Conservation (phyloP, 192 early-diverging fungal genomes). For the Coemansia aciculifera region DNA sequence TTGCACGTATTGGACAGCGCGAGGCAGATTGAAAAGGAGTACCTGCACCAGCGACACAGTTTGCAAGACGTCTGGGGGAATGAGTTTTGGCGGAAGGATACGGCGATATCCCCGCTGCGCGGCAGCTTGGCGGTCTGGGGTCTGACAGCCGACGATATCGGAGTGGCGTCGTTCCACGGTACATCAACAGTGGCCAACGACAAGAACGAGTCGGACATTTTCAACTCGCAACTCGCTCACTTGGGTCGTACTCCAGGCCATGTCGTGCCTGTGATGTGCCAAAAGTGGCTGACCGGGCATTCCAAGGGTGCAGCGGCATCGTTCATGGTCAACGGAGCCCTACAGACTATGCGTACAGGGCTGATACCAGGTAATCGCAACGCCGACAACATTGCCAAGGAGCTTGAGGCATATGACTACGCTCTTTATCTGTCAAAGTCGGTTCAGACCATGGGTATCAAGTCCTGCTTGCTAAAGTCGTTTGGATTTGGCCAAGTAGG, state of each 20-base stretch:
- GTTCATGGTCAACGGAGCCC: constrained; percentile 94
- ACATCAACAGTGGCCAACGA: constrained; percentile 85
- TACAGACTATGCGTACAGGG: constrained; percentile 77
- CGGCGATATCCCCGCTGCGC: constrained; percentile 80
- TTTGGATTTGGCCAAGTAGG: constrained; percentile 95
- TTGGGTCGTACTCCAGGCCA: constrained; percentile 34
- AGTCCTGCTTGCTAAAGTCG: constrained; percentile 83
- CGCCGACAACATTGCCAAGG: constrained; percentile 38
- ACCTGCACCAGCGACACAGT: constrained; percentile 6
- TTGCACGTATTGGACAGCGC: constrained; percentile 55
- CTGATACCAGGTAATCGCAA: constrained; percentile 85
- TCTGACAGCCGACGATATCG: constrained; percentile 87
- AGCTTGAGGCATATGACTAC: constrained; percentile 73
- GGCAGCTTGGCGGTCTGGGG: constrained; percentile 86
- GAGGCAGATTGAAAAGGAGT: constrained; percentile 13
- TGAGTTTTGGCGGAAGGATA: constrained; percentile 77
- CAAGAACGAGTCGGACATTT: constrained; percentile 52
- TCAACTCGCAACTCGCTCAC: constrained; percentile 75
- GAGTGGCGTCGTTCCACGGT: constrained; percentile 92
- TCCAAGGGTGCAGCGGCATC: constrained; percentile 94
- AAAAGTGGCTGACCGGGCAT: constrained; percentile 68
- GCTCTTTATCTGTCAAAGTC: constrained; percentile 78
- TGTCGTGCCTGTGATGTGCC: constrained; percentile 32
- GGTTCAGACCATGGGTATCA: constrained; percentile 86
- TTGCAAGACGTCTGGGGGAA: constrained; percentile 70